Base-by-base conservation (phyloP, 169 alveolate genomes). In the Cardiosporidium cionae region DNA sequence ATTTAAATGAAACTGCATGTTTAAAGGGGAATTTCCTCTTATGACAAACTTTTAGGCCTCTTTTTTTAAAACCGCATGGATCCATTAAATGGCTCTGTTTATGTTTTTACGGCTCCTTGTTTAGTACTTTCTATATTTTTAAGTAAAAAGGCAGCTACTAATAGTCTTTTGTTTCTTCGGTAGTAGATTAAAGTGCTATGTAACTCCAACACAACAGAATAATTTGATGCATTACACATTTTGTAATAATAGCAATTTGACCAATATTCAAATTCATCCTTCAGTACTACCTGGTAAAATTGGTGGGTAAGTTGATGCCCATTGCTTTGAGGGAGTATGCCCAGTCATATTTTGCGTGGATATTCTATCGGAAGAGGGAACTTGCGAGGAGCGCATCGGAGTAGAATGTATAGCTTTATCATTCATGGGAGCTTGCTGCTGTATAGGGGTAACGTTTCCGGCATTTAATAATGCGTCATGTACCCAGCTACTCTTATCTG, bases 251-350 rank as follows among this genome's bases (percentile, higher is more conserved):
- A 44, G n/a, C 58, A 44, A 44, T n/a, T 16, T n/a, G n/a, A 16
- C 58, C 27, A 44, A 44, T 44, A n/a, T n/a, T n/a, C n/a, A n/a
- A n/a, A n/a, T n/a, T n/a, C n/a, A 44, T 16, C 58, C 25, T 3
- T 2, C 65, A 37, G n/a, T n/a, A 76, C 25, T 27, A 77, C 83
- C 68, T 0, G 83, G 83, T 34, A 77, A 64, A 54, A 62, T 65
- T 27, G 83, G 83, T 2, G 83, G 83, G 31, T 58, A 77, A 1
- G 83, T 77, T 0, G 83, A 77, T 1, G 78, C 79, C 78, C 74
- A 58, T 53, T 77, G 83, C 23, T n/a, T n/a, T 44, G n/a, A 16
- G 58, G 58, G 58, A n/a, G n/a, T 44, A 44, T 44, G n/a, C 58
- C 16, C 58, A 44, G 27, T 16, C 58, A 44, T 44, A 44, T 44